A percentile compares a stretch with the other conserved stretches of the same genome.
phyloP scores from a whole-genome alignment of 148 eudicot species.

The Fagopyrum homotropicum region DNA sequence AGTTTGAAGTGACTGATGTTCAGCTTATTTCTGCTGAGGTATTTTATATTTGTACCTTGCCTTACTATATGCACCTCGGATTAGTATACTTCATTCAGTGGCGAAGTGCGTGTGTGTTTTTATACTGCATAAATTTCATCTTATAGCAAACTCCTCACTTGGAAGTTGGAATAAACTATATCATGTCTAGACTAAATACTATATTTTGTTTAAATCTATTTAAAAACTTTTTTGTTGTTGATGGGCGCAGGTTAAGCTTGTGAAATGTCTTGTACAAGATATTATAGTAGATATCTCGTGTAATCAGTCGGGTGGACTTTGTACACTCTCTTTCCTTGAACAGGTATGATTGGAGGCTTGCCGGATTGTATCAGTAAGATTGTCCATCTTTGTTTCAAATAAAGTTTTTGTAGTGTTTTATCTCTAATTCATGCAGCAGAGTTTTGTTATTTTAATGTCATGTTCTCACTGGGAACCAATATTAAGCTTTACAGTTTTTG shows the following conservation, averaged over 20 bases:
- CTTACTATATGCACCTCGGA: neutral
- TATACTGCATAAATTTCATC: neutral
- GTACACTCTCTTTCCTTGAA: conserved; percentile 52
- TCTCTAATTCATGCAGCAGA: neutral
- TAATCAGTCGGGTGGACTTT: conserved; percentile 57
- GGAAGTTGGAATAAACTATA: neutral
- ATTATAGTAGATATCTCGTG: conserved; percentile 49
- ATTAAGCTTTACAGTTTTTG: neutral
- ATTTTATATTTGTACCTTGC: conserved; percentile 1
- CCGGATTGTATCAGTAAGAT: neutral
- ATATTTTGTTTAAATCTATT: neutral
- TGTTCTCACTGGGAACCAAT: too few relatives aligned
- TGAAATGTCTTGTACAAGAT: conserved; percentile 49
- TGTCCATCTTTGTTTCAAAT: neutral
- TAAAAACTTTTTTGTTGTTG: conserved; percentile 14
- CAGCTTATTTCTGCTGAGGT: conserved; percentile 70
- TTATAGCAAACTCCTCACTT: neutral
- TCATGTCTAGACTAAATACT: neutral
- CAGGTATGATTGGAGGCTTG: conserved; percentile 22
- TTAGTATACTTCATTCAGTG: neutral
- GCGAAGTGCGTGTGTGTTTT: neutral
- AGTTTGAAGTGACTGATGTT: conserved; percentile 44
- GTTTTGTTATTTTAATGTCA: neutral
- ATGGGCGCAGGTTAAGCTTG: conserved; percentile 54
- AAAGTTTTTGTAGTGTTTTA: neutral